Evolutionary conservation across 257 asterid genomes (phyloP), one percentile per base, ranked within the genome.

Genomic region (Rauvolfia tetraphylla): DNA sequence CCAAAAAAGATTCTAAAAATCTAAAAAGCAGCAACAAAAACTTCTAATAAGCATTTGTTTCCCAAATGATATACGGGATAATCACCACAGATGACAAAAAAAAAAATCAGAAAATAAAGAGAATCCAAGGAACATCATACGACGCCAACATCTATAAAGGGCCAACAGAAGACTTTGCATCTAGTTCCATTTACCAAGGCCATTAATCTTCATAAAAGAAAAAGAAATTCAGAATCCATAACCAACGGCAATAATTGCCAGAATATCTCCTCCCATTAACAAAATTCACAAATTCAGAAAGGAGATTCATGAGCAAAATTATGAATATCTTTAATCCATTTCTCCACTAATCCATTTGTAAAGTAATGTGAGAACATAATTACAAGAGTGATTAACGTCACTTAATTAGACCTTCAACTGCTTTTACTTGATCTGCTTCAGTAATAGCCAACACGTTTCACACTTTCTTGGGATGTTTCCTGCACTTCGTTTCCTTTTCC

Each of bases 401-500:
- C 46, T 77, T 15, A 9, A 51, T 46, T 22, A 13, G 49, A 54
- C n/a, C 49, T 11, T 39, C 73, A 7, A 23, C 59, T 39, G 71
- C 75, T 82, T 23, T 54, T n/a, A 5, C 25, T 39, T 33, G 5
- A 23, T 29, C 62, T 76, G 29, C 74, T 83, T 90, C 67, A 90
- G 73, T 84, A 90, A 72, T 90, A 90, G 46, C 96, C 96, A 81
- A 86, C 85, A 25, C 88, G 81, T 34, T 79, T 79, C 51, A 82
- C 68, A 51, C 83, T 89, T 72, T 69, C 80, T 72, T 72, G 80
- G 46, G 89, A 20, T 29, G 80, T 14, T 80, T 82, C 76, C 70
- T 31, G 89, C 29, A 79, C 74, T 54, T 84, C 92, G 67, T 29
- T 73, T 53, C 88, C 92, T 1, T 83, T 85, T 18, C 92, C 95